These are phyloP conservation scores for Dendrothele bispora DNA, from an alignment of 768 basidiomycete species.

Conservation along the genomic window DNA sequence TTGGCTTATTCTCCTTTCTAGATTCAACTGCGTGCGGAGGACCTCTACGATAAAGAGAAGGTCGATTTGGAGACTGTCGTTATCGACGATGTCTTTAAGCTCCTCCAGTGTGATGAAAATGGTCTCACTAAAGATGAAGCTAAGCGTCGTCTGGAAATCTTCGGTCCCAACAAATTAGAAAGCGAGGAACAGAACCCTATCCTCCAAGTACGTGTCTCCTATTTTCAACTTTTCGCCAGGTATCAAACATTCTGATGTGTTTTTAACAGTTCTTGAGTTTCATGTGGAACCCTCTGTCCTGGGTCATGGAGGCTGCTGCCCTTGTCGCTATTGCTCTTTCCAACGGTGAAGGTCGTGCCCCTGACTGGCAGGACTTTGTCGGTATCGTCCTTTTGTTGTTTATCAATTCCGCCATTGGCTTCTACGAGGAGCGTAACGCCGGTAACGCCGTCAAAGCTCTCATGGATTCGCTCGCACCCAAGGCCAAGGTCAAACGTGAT, in stretches of 20 bases:
- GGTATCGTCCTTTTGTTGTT: conserved; percentile 92
- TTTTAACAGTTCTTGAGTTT: conserved; percentile 77
- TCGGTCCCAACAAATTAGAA: conserved; percentile 96
- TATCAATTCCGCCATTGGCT: conserved; percentile 96
- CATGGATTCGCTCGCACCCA: conserved; percentile 98
- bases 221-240: neutral
- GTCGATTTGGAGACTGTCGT: conserved; percentile 97
- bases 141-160: conserved; percentile 80
- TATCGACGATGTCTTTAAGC: conserved; percentile 94
- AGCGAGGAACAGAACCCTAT: conserved; percentile 87
- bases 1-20: conserved; percentile 13
- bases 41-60: conserved; percentile 98
- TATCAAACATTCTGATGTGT: conserved; percentile 1
- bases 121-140: conserved; percentile 82
- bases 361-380: conserved; percentile 97
- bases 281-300: conserved; percentile 99
- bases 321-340: conserved; percentile 94
- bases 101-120: conserved; percentile 85
- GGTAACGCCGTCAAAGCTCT: conserved; percentile 99
- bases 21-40: conserved; percentile 91
- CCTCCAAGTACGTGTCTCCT: conserved; percentile 61
- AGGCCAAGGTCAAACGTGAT: conserved; percentile 89
- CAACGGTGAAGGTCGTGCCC: conserved; percentile 82
- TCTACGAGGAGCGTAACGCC: conserved; percentile 96
- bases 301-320: conserved; percentile 99